Evolutionary conservation across 2,329 filamentous ascomycete genomes (phyloP).

Genomic region (Cercospora nicotianae): DNA sequence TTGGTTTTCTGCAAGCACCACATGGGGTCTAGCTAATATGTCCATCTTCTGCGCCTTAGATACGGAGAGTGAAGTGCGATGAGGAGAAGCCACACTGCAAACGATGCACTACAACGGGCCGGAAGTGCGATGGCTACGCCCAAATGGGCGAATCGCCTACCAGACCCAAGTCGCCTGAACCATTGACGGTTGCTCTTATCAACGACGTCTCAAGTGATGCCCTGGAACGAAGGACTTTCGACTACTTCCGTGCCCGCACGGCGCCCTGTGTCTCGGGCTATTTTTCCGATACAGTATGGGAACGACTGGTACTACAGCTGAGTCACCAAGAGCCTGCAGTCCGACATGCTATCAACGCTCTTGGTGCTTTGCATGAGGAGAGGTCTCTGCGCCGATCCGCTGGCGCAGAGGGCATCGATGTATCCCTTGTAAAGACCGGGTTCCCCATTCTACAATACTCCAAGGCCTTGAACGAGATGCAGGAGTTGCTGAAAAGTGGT

Average conservation of each 20-base stretch:
- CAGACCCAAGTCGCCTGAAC: conserved; percentile 18
- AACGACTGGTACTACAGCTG: conserved; percentile 35
- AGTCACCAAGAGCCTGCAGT: conserved; percentile 37
- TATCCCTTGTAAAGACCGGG: conserved; percentile 27
- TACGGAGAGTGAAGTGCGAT: conserved; percentile 60
- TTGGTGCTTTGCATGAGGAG: conserved; percentile 37
- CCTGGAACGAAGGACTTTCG: conserved; percentile 34
- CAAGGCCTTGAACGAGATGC: conserved; percentile 36
- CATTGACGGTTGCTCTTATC: conserved; percentile 23
- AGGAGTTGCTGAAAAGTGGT: conserved; percentile 28
- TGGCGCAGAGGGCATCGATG: conserved; percentile 23
- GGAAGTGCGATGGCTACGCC: conserved; percentile 58
- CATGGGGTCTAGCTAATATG: conserved; percentile 9
- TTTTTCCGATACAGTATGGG: conserved; percentile 36
- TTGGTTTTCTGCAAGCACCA: background rate
- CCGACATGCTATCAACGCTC: conserved; percentile 37
- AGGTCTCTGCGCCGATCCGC: conserved; percentile 24
- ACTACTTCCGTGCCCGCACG: conserved; percentile 35
- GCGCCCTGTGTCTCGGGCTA: conserved; percentile 34
- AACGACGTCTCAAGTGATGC: conserved; percentile 29
- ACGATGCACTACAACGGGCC: conserved; percentile 56
- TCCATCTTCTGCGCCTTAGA: conserved; percentile 40
- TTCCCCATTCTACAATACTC: conserved; percentile 37
- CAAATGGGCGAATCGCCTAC: conserved; percentile 17
- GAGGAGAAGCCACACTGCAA: conserved; percentile 56